Base-by-base conservation (phyloP, 2,329 filamentous ascomycete species). In the Colletotrichum theobromicola region DNA sequence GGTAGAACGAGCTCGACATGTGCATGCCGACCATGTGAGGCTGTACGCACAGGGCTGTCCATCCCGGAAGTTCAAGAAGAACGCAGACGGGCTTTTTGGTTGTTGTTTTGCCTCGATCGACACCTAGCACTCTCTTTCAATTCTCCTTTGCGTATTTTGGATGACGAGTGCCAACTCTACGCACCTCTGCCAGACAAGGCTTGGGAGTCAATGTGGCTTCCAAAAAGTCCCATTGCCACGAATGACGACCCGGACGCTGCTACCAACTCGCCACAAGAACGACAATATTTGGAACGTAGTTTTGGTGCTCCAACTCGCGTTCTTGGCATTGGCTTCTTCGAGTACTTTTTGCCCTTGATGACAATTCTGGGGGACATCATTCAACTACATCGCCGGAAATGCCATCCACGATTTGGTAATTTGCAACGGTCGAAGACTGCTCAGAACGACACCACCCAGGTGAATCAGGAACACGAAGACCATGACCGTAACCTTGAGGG, bases 91-190 rank as follows among this genome's bases (percentile, higher is more conserved):
- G 84, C 86, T 0, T 88, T 88, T 75, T 89, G 87, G 87, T 79
- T 88, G 1, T 76, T 88, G 1, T 89, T 87, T 74, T 83, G 84
- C 28, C 79, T 88, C 7, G 87, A 89, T 72, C 81, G 87, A 12
- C 87, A 89, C 73, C 76, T 89, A 12, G 84, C 85, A 0, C 79
- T 89, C 18, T 88, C 85, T 7, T 88, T 87, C 76, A 88, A 88
- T 75, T 80, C 81, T 4, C 81, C 83, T 4, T 79, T 88, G 5
- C 81, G 82, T 24, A 84, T 89, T 50, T 85, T 85, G 1, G 88
- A 89, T 61, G 84, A 84, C 5, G 86, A 87, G 70, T 88, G 86
- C 70, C 81, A 86, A 53, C 80, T 87, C 3, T 84, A 83, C 30
- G 78, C 42, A 21, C 42, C n/a, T 50, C 21, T 50, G 42, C 42